Evolutionary conservation across 2,329 filamentous ascomycete genomes (phyloP).

Genomic region (Ilyonectria robusta): DNA sequence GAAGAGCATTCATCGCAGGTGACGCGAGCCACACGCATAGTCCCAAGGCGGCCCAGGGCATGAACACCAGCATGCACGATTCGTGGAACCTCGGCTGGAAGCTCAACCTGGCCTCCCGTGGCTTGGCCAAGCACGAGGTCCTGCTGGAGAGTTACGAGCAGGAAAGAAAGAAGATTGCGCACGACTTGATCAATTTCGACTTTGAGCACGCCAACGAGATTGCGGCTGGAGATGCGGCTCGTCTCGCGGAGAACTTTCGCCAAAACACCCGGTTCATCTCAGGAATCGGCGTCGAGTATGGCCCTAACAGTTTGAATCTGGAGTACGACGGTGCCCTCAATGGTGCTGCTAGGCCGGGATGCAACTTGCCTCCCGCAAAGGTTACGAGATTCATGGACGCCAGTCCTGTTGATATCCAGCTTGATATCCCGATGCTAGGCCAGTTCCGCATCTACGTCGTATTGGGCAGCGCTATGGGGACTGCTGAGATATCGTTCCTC

Average conservation of each 20-base stretch:
- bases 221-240: constrained; percentile 73
- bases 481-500: constrained; percentile 65
- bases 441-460: constrained; percentile 83
- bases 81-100: constrained; percentile 71
- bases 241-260: constrained; percentile 75
- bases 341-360: constrained; percentile 65
- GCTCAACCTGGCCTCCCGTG: constrained; percentile 66
- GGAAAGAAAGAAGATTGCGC: constrained; percentile 72
- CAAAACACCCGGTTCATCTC: constrained; percentile 81
- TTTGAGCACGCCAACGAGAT: constrained; percentile 69
- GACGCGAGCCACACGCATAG: constrained; percentile 80
- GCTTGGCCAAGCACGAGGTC: constrained; percentile 64
- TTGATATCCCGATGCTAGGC: constrained; percentile 81
- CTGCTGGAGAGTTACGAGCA: constrained; percentile 72
- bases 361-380: constrained; percentile 74
- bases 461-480: constrained; percentile 69
- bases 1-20: constrained; percentile 75
- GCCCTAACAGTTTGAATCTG: constrained; percentile 64
- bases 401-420: constrained; percentile 81
- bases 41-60: constrained; percentile 78
- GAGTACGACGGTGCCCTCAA: constrained; percentile 47
- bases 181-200: constrained; percentile 71
- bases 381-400: constrained; percentile 81
- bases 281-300: constrained; percentile 75
- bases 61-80: constrained; percentile 74